A percentile compares a stretch with the other conserved stretches of the same genome.
These are phyloP conservation scores for Paraglomus occultum DNA, from an alignment of 192 early-diverging fungal species.

Conservation along the genomic window DNA sequence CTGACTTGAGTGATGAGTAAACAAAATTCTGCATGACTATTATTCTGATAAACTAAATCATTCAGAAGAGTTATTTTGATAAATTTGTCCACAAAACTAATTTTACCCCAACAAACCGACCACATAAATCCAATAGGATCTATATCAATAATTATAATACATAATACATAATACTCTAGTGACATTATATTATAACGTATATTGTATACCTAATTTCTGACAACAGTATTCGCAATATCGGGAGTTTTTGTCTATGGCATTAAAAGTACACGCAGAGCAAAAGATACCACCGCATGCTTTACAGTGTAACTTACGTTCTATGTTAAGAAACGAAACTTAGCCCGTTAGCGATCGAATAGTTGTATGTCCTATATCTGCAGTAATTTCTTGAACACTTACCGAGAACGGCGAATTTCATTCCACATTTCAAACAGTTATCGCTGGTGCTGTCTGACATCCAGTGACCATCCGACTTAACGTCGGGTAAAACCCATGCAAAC, in stretches of 20 bases:
- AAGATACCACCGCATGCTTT: conserved; percentile 54
- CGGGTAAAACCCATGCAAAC: conserved; percentile 50
- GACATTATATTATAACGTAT: neutral
- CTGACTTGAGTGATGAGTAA: too few species aligned
- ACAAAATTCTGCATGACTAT: too few species aligned
- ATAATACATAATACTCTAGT: neutral
- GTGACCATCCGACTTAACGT: conserved; percentile 46
- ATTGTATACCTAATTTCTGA: conserved; percentile 2
- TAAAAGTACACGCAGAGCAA: conserved; percentile 42
- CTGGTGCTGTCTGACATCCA: conserved; percentile 46
- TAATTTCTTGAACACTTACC: conserved; percentile 26
- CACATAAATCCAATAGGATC: too few species aligned
- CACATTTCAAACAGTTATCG: conserved; percentile 53
- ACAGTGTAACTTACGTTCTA: conserved; percentile 53
- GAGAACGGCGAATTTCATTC: conserved; percentile 51
- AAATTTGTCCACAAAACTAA: too few species aligned
- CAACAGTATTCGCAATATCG: conserved; percentile 28
- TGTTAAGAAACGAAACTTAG: neutral
- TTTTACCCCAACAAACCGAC: too few species aligned
- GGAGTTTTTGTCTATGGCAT: conserved; percentile 13
- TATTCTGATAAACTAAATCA: too few species aligned
- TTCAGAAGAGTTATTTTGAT: too few species aligned
- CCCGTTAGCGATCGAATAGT: neutral
- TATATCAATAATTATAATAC: too few species aligned
- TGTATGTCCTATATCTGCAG: neutral